Evolutionary conservation across 345 rosid species (phyloP).

Genomic region (Fremontodendron californicum): DNA sequence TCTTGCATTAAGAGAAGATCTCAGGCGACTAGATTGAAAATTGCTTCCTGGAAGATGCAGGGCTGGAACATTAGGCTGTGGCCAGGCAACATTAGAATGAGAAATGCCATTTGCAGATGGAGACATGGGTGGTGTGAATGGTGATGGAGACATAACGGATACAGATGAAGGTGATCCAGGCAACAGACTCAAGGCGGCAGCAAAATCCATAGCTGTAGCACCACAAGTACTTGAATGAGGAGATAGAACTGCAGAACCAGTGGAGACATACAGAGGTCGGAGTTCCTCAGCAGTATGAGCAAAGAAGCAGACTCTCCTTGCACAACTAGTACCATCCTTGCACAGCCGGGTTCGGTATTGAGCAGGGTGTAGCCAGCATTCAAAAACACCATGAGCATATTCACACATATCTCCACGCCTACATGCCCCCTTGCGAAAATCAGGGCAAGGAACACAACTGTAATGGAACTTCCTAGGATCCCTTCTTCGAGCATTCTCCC

Average conservation of each 20-base stretch:
- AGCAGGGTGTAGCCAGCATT: conserved; percentile 98
- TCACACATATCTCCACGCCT: conserved; percentile 95
- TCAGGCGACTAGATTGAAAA: conserved; percentile 79
- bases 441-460: conserved; percentile 97
- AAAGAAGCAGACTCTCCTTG: conserved; percentile 88
- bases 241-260: conserved; percentile 90
- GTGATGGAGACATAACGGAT: conserved; percentile 75
- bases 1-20: conserved; percentile 77
- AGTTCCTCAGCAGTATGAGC: conserved; percentile 92
- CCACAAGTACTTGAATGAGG: conserved; percentile 68
- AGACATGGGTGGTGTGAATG: conserved; percentile 82
- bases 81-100: conserved; percentile 69
- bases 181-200: conserved; percentile 68
- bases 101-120: conserved; percentile 74
- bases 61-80: conserved; percentile 83
- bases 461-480: conserved; percentile 96
- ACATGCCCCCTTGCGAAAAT: conserved; percentile 90
- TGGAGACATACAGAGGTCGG: conserved; percentile 77
- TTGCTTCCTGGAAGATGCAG: conserved; percentile 79
- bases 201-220: conserved; percentile 68
- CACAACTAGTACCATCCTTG: conserved; percentile 85
- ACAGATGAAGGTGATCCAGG: conserved; percentile 85
- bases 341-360: conserved; percentile 90
- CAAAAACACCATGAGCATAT: conserved; percentile 97
- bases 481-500: conserved; percentile 95